Conservation (phyloP, 1,284 basidiomycete species). For the Phylloboletellus chloephorus region DNA sequence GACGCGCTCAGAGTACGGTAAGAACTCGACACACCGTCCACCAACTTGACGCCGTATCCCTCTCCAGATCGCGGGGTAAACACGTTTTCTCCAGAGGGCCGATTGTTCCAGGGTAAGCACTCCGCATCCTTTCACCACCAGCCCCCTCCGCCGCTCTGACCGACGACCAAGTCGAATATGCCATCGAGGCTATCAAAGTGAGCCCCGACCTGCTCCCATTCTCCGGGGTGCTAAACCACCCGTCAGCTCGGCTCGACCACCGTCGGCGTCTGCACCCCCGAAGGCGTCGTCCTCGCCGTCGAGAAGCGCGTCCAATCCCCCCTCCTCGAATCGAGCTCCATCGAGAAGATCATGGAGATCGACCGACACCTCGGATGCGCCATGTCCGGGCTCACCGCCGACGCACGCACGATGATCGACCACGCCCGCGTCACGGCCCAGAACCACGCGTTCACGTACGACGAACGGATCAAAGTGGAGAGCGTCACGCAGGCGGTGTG, state of each 20-base stretch:
- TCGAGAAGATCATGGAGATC: constrained; percentile 99
- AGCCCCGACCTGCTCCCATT: constrained; percentile 10
- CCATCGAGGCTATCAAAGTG: constrained; percentile 97
- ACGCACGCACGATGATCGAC: constrained; percentile 99
- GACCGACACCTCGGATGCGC: constrained; percentile 95
- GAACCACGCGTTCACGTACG: constrained; percentile 96
- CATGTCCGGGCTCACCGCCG: constrained; percentile 97
- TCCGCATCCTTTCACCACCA: background rate
- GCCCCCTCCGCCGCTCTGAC: constrained; percentile 9
- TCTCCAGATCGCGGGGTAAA: constrained; percentile 89
- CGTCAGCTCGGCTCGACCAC: constrained; percentile 92
- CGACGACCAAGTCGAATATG: constrained; percentile 82
- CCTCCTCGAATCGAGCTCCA: constrained; percentile 90
- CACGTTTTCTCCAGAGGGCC: constrained; percentile 97
- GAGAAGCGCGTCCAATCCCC: constrained; percentile 99
- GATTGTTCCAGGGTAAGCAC: constrained; percentile 78
- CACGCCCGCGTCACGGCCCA: constrained; percentile 96
- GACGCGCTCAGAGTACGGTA: constrained; percentile 91
- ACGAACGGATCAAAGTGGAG: constrained; percentile 96
- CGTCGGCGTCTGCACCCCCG: constrained; percentile 82
- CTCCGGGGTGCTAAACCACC: background rate
- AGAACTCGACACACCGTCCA: constrained; percentile 11
- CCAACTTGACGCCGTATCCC: background rate
- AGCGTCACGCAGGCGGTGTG: constrained; percentile 97
- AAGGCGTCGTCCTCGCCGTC: constrained; percentile 91